These are phyloP conservation scores for Lodderomyces pseudojiufengensis DNA, from an alignment of 1,139 yeast species.

Conservation along the genomic window DNA sequence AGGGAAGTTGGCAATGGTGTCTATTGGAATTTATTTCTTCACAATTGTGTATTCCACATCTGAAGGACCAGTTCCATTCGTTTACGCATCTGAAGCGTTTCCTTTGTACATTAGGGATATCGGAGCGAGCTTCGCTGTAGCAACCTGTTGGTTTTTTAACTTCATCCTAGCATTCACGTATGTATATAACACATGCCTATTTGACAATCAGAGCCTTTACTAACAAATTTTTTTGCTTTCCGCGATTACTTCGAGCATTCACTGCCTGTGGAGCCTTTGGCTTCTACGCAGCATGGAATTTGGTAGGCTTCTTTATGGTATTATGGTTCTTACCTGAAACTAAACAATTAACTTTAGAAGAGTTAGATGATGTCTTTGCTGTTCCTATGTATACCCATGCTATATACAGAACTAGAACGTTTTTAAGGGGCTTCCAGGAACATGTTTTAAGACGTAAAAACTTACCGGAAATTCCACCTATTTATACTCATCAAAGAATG, in stretches of 20 bases:
- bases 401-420: constrained; percentile 45
- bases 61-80: constrained; percentile 89
- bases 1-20: constrained; percentile 48
- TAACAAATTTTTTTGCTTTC: constrained; percentile 20
- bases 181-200: constrained; percentile 22
- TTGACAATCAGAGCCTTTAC: no score
- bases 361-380: constrained; percentile 65
- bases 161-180: constrained; percentile 74
- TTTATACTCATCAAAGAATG: constrained; percentile 50
- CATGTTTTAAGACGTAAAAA: constrained; percentile 38
- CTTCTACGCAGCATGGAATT: constrained; percentile 85
- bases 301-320: constrained; percentile 68
- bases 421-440: constrained; percentile 45
- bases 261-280: constrained; percentile 84
- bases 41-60: constrained; percentile 77
- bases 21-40: constrained; percentile 72
- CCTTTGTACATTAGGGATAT: constrained; percentile 81
- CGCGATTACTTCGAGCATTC: constrained; percentile 61
- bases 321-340: constrained; percentile 69
- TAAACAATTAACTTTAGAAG: constrained; percentile 65
- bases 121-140: constrained; percentile 83
- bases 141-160: constrained; percentile 84
- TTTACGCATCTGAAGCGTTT: constrained; percentile 82
- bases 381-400: constrained; percentile 57
- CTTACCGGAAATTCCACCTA: constrained; percentile 49